Conservation (phyloP, 139 green algal genomes). For the Astrephomene gubernaculifera region DNA sequence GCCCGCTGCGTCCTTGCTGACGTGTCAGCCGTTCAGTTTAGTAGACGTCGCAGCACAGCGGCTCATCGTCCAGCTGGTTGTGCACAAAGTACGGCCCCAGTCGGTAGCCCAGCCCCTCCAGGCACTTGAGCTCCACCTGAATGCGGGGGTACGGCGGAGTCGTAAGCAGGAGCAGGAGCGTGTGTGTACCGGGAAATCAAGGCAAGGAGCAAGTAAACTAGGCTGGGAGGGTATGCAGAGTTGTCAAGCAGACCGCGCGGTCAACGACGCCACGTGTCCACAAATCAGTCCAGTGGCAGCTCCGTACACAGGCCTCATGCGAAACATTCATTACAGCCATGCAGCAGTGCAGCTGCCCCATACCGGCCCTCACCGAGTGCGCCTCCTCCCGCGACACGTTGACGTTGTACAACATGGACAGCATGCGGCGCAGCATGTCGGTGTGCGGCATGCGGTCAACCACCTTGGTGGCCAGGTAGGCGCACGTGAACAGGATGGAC, state of each 20-base stretch:
- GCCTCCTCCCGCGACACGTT: conserved; percentile 44
- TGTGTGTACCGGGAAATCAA: too few species aligned
- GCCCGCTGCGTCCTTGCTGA: too few species aligned
- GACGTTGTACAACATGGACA: conserved; percentile 32
- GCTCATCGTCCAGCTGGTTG: conserved; percentile 18
- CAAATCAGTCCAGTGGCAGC: too few species aligned
- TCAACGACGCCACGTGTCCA: too few species aligned
- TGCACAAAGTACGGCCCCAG: conserved; percentile 58
- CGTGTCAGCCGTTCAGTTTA: too few species aligned
- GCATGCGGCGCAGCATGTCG: conserved; percentile 62
- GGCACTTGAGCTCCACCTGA: conserved; percentile 60
- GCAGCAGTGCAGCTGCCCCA: too few species aligned
- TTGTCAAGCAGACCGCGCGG: neutral
- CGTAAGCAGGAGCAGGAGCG: too few species aligned
- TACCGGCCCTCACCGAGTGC: conserved; percentile 11
- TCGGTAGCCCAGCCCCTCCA: conserved; percentile 56
- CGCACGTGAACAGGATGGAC: conserved; percentile 64
- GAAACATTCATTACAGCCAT: too few species aligned
- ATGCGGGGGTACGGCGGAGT: too few species aligned
- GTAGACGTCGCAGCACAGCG: conserved; percentile 30
- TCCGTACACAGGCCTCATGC: too few species aligned
- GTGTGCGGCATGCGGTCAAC: conserved; percentile 52
- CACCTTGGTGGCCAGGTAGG: conserved; percentile 67
- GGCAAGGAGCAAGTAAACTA: too few species aligned
- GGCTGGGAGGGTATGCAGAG: neutral